These are phyloP conservation scores for Aegilops speltoides DNA, from an alignment of 176 grass and related monocot species.

Conservation along the genomic window DNA sequence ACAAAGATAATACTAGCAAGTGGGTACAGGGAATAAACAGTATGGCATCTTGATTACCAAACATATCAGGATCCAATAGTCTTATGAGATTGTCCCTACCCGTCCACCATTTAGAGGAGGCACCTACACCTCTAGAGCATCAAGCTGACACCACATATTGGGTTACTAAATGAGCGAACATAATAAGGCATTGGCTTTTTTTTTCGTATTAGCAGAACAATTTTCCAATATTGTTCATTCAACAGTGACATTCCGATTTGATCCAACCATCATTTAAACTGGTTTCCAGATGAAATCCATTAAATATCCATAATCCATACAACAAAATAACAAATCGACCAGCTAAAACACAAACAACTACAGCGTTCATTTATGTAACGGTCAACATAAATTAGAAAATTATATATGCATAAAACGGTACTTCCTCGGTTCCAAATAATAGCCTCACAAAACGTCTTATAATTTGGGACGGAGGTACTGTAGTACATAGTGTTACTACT, in stretches of 20 bases:
- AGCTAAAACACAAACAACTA: not conserved
- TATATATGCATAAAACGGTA: too few species aligned
- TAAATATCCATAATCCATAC: not conserved
- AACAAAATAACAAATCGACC: not conserved
- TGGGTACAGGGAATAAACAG: not conserved
- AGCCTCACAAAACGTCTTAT: too few species aligned
- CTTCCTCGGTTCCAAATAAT: too few species aligned
- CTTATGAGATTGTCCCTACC: not conserved
- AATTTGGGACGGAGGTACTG: too few species aligned
- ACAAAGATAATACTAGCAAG: not conserved
- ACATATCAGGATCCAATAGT: constrained; percentile 15
- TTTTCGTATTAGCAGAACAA: constrained; percentile 17
- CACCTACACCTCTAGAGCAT: constrained; percentile 14
- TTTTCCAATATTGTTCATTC: constrained; percentile 8
- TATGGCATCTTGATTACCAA: not conserved
- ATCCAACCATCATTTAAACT: not conserved
- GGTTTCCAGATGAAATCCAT: constrained; percentile 10
- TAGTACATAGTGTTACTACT: too few species aligned
- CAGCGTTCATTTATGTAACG: not conserved
- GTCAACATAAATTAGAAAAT: too few species aligned
- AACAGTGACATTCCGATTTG: not conserved
- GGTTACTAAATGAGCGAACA: not conserved
- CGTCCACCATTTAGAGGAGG: constrained; percentile 16
- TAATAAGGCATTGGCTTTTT: not conserved
- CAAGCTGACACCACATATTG: constrained; percentile 15